phyloP scores from a whole-genome alignment of 1,139 yeast genomes.

The Geotrichum carabidarum region DNA sequence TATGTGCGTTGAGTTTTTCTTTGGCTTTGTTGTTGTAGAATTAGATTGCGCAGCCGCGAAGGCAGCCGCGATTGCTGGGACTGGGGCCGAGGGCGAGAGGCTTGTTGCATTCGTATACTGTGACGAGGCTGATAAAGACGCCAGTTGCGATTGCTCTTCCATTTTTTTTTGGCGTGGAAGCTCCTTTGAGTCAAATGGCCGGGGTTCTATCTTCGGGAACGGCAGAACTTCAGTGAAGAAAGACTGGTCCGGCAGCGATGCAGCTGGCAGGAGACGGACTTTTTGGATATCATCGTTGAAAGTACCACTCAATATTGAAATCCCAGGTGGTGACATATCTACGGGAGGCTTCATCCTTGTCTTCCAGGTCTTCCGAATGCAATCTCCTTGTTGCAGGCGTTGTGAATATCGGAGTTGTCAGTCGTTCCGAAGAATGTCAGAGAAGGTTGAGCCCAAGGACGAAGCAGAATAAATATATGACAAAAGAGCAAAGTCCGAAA shows the following conservation, averaged over 20 bases:
- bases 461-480: background rate
- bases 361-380: too few species aligned
- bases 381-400: background rate
- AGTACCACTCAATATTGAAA: background rate
- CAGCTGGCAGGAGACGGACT: background rate
- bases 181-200: constrained; percentile 17
- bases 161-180: constrained; percentile 17
- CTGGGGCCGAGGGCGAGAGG: constrained; percentile 16
- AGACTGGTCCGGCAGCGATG: background rate
- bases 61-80: constrained; percentile 19
- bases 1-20: constrained; percentile 5
- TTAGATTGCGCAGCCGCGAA: constrained; percentile 11
- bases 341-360: background rate
- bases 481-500: background rate
- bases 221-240: constrained; percentile 13
- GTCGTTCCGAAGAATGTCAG: background rate
- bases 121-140: constrained; percentile 12
- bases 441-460: background rate
- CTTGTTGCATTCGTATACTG: constrained; percentile 5
- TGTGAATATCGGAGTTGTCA: background rate
- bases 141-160: constrained; percentile 17
- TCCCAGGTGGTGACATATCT: constrained; percentile 3
- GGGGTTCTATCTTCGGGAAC: constrained; percentile 16
- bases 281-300: background rate
- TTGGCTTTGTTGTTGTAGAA: constrained; percentile 1